phyloP scores from a whole-genome alignment of 495 filamentous ascomycete species.

The Evernia prunastri region DNA sequence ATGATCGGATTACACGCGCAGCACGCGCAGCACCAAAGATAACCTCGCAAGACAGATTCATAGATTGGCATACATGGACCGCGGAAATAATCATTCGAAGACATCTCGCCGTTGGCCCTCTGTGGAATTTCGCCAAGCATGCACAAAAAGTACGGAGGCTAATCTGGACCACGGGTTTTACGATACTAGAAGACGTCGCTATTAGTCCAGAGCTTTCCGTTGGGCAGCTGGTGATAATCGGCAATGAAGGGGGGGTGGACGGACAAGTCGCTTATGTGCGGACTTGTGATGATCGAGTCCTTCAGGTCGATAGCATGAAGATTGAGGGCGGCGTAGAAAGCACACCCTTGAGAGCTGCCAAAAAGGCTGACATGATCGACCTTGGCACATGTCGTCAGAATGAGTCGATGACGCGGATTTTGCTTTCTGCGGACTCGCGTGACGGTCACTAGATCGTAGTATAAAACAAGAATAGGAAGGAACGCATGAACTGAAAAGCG shows the following conservation, averaged over 20 bases:
- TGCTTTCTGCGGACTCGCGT: not conserved
- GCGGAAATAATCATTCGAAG: slow-evolving; percentile 42
- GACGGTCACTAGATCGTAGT: not conserved
- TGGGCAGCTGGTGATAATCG: slow-evolving; percentile 20
- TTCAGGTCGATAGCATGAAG: slow-evolving; percentile 18
- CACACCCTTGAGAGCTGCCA: slow-evolving; percentile 14
- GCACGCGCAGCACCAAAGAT: slow-evolving; percentile 46
- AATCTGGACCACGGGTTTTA: slow-evolving; percentile 26
- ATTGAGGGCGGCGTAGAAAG: slow-evolving; percentile 21
- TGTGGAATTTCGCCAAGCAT: slow-evolving; percentile 44
- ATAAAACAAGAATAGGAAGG: not conserved
- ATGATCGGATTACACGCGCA: slow-evolving; percentile 20
- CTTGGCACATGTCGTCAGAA: not conserved
- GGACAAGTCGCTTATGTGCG: slow-evolving; percentile 17
- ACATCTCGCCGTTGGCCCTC: slow-evolving; percentile 45
- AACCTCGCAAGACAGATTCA: slow-evolving; percentile 44
- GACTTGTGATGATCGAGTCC: slow-evolving; percentile 21
- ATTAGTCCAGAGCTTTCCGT: not conserved
- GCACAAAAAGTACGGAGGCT: slow-evolving; percentile 12
- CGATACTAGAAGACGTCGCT: not conserved
- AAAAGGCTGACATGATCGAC: slow-evolving; percentile 17
- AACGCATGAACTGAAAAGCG: not conserved
- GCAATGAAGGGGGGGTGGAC: not conserved
- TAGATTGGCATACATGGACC: slow-evolving; percentile 49
- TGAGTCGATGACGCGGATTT: not conserved